These are phyloP conservation scores for Thozetella sp. DNA, from an alignment of 495 filamentous ascomycete species.

Conservation along the genomic window DNA sequence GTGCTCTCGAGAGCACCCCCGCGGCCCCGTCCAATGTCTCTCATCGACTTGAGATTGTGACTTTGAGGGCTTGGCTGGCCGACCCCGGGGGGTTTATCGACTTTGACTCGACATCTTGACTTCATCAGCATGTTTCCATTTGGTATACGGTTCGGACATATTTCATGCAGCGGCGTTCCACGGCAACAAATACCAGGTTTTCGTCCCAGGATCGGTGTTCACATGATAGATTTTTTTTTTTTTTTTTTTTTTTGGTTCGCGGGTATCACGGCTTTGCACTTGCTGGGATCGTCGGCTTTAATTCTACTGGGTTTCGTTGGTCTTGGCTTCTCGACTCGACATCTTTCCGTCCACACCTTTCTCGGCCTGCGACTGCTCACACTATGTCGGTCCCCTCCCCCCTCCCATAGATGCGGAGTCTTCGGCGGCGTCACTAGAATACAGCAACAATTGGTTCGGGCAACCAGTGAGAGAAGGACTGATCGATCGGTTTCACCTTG, in stretches of 20 bases:
- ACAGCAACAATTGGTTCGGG: background rate
- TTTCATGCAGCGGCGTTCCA: conserved; percentile 35
- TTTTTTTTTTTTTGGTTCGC: background rate
- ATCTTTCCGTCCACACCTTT: background rate
- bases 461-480: background rate
- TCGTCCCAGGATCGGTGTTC: conserved; percentile 17
- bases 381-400: background rate
- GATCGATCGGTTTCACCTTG: conserved; percentile 2
- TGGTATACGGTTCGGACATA: conserved; percentile 32
- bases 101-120: conserved; percentile 9
- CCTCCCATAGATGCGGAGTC: background rate
- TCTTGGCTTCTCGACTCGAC: background rate
- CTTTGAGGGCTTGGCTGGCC: conserved; percentile 15
- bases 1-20: background rate
- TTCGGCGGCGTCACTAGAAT: background rate
- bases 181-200: conserved; percentile 17
- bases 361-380: background rate
- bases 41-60: conserved; percentile 14
- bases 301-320: too few relatives aligned
- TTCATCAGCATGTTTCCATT: conserved; percentile 15
- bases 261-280: conserved; percentile 13
- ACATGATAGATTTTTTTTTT: conserved; percentile 28
- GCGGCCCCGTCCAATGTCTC: background rate
- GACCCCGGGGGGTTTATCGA: background rate
- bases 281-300: conserved; percentile 22